Evolutionary conservation across 2,329 filamentous ascomycete genomes (phyloP).

Genomic region (Cladosporium sp.): DNA sequence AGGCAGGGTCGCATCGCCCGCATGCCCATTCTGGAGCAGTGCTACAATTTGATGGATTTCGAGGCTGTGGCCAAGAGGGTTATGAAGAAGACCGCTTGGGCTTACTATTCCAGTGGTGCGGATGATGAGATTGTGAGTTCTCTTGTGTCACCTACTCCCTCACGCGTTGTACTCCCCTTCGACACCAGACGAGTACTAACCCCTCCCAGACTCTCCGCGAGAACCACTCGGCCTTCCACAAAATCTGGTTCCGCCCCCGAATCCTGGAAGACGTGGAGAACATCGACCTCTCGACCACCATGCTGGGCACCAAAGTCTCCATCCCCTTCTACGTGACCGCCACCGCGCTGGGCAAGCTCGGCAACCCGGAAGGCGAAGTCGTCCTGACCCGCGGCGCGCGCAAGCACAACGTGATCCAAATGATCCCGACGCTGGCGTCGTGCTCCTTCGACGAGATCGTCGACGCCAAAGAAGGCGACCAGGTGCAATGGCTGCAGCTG

Average conservation of each 20-base stretch:
- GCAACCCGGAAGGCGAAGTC: constrained; percentile 90
- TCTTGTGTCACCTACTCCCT: constrained; percentile 9
- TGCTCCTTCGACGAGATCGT: constrained; percentile 98
- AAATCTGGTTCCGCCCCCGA: constrained; percentile 92
- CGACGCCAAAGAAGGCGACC: constrained; percentile 72
- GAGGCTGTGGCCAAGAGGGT: constrained; percentile 84
- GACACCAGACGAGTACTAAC: constrained; percentile 17
- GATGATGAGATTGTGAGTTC: constrained; percentile 75
- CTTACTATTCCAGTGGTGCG: constrained; percentile 92
- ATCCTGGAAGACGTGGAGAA: constrained; percentile 86
- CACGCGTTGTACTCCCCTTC: too few relatives aligned
- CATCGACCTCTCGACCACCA: constrained; percentile 82
- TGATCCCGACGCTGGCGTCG: constrained; percentile 96
- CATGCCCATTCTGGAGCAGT: constrained; percentile 80
- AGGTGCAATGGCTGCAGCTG: constrained; percentile 94
- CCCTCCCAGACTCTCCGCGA: constrained; percentile 74
- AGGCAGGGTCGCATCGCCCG: constrained; percentile 62
- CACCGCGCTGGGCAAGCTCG: constrained; percentile 91
- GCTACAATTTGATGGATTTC: constrained; percentile 94
- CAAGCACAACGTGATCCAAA: constrained; percentile 89
- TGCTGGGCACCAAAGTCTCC: constrained; percentile 81
- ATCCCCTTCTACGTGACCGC: constrained; percentile 97
- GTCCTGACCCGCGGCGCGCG: constrained; percentile 78
- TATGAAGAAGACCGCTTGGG: constrained; percentile 98
- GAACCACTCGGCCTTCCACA: constrained; percentile 94